A percentile compares a stretch with the other conserved stretches of the same genome.
Evolutionary conservation across 208 protist species (phyloP).

Genomic region (Trypanosoma cruzi): DNA sequence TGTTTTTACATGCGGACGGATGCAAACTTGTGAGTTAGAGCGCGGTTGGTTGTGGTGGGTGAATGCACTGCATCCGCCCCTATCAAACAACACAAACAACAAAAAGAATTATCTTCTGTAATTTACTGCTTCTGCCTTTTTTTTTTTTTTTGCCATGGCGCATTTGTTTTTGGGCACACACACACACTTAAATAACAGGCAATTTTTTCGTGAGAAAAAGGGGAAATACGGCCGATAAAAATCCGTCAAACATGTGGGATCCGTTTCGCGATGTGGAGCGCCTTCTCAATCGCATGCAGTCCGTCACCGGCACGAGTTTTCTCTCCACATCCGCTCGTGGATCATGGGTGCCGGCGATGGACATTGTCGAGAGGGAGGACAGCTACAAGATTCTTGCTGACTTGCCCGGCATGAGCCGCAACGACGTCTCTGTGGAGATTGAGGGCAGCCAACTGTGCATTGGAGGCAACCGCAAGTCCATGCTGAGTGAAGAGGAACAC

Average conservation of each 20-base stretch:
- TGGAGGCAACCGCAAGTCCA: conserved; percentile 53
- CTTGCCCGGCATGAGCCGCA: conserved; percentile 74
- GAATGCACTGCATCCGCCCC: no score
- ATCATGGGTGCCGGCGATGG: conserved; percentile 75
- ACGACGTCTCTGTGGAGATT: conserved; percentile 67
- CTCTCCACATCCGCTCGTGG: conserved; percentile 55
- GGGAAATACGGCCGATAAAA: conserved; percentile 9
- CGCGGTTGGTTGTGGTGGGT: no score
- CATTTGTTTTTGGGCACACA: neutral
- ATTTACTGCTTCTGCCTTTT: neutral
- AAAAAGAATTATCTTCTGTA: no score
- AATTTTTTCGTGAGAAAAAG: neutral
- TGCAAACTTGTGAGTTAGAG: no score
- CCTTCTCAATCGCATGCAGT: conserved; percentile 19
- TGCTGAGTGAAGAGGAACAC: conserved; percentile 37
- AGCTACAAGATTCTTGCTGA: conserved; percentile 66
- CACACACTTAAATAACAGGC: conserved; percentile 7
- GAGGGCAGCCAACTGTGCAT: conserved; percentile 67
- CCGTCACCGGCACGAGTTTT: conserved; percentile 19
- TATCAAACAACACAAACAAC: no score
- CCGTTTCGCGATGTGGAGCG: conserved; percentile 43
- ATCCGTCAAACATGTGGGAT: conserved; percentile 35
- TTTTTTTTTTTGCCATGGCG: conserved; percentile 9
- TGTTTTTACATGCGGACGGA: no score
- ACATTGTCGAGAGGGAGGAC: conserved; percentile 60